Conservation (phyloP, 805 yeast genomes). For the Sugiyamaella qingdaonensis region DNA sequence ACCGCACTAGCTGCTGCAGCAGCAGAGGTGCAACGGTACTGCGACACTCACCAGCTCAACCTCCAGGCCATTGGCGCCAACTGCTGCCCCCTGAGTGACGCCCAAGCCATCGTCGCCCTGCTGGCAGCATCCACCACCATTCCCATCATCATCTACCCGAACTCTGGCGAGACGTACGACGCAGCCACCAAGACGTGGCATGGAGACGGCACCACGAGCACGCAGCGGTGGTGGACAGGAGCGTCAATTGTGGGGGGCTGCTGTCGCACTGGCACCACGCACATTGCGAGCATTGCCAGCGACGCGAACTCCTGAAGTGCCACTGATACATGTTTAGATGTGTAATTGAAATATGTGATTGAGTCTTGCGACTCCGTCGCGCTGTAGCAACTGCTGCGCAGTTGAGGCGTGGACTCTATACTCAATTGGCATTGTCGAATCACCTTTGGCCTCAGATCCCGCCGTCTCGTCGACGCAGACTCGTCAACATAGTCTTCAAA, state of each 20-base stretch:
- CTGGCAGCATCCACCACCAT: slow-evolving; percentile 26
- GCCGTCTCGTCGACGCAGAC: too few species aligned
- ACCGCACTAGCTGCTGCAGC: slow-evolving; percentile 31
- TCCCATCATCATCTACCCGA: slow-evolving; percentile 63
- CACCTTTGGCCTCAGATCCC: too few species aligned
- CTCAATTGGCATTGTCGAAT: too few species aligned
- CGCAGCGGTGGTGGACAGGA: neutral
- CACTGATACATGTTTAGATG: too few species aligned
- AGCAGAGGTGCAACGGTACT: slow-evolving; percentile 23
- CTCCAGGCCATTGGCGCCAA: slow-evolving; percentile 59
- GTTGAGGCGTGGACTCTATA: too few species aligned
- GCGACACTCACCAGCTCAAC: slow-evolving; percentile 17
- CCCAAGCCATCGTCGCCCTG: slow-evolving; percentile 39
- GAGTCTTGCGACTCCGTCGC: too few species aligned
- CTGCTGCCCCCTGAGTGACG: slow-evolving; percentile 50
- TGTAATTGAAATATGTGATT: too few species aligned
- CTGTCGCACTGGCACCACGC: neutral
- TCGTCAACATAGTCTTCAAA: too few species aligned
- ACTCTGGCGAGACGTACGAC: slow-evolving; percentile 67
- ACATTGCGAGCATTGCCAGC: neutral
- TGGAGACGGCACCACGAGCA: slow-evolving; percentile 2
- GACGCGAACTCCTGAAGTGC: too few species aligned
- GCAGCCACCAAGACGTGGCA: slow-evolving; percentile 43
- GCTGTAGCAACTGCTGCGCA: too few species aligned
- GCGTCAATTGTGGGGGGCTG: neutral